Conservation (phyloP, 345 rosid genomes). For the Litchi chinensis region DNA sequence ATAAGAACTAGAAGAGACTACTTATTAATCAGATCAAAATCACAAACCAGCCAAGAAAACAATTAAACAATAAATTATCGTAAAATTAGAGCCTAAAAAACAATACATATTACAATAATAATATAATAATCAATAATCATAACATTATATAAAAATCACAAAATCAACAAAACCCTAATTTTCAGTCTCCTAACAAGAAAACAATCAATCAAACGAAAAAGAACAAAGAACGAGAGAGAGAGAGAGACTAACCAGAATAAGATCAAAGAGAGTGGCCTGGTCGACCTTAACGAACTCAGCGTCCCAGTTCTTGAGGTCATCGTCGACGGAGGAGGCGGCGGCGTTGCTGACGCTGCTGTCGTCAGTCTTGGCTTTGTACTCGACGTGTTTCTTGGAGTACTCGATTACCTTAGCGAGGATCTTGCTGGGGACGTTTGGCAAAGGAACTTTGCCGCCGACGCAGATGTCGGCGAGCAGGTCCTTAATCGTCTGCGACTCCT, state of each 20-base stretch:
- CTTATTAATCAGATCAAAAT: not conserved
- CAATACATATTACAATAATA: not conserved
- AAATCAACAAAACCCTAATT: not conserved
- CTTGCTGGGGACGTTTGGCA: slow-evolving; percentile 73
- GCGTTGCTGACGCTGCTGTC: not conserved
- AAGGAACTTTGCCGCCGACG: slow-evolving; percentile 59
- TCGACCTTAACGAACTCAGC: slow-evolving; percentile 60
- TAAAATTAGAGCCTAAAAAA: not conserved
- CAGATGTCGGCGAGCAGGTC: slow-evolving; percentile 72
- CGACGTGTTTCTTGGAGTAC: slow-evolving; percentile 79
- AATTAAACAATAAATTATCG: too few relatives aligned
- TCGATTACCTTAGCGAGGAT: slow-evolving; percentile 79
- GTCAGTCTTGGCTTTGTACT: slow-evolving; percentile 23
- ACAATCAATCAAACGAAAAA: not conserved
- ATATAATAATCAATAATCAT: not conserved
- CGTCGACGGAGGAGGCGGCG: slow-evolving; percentile 23
- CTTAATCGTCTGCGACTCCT: slow-evolving; percentile 60
- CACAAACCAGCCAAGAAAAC: not conserved
- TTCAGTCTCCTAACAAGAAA: not conserved
- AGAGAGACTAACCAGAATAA: slow-evolving; percentile 40
- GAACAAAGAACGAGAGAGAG: not conserved
- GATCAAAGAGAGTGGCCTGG: slow-evolving; percentile 47
- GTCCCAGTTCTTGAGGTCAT: slow-evolving; percentile 53
- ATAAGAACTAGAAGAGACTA: not conserved
- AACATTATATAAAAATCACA: not conserved